Percentiles rank a stretch among this genome's conserved stretches.
These are phyloP conservation scores for Lecanicillium sp. DNA, from an alignment of 2,329 filamentous ascomycete species.

Conservation along the genomic window DNA sequence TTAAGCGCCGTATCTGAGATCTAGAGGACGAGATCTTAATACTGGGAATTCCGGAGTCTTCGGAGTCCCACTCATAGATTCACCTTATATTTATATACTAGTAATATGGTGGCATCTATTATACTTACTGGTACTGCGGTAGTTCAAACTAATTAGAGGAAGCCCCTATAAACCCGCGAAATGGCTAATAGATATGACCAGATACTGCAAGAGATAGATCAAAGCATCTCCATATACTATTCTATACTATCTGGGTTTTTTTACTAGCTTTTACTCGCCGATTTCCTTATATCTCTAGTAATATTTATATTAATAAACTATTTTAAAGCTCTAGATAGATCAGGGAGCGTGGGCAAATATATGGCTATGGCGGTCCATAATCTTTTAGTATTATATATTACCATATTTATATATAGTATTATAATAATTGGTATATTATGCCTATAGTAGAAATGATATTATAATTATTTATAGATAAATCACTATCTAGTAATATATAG, in stretches of 20 bases:
- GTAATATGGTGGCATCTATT: too few relatives aligned
- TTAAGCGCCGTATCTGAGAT: too few relatives aligned
- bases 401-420: constrained; percentile 10
- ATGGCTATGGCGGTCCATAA: neutral
- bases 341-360: neutral
- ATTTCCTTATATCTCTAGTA: neutral
- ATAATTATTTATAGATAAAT: neutral
- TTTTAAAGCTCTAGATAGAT: neutral
- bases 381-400: neutral
- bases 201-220: neutral
- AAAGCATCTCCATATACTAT: neutral
- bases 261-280: constrained; percentile 1
- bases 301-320: neutral
- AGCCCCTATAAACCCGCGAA: too few relatives aligned
- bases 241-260: neutral
- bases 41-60: too few relatives aligned
- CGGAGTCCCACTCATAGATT: too few relatives aligned
- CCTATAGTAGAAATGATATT: neutral
- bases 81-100: too few relatives aligned
- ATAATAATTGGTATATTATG: neutral
- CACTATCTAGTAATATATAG: neutral
- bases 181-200: neutral
- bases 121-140: too few relatives aligned
- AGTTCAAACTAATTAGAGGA: too few relatives aligned
- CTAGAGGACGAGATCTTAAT: too few relatives aligned